A percentile compares a stretch with the other conserved stretches of the same genome.
These are phyloP conservation scores for Royoungia palumana DNA, from an alignment of 768 basidiomycete species.

Conservation along the genomic window DNA sequence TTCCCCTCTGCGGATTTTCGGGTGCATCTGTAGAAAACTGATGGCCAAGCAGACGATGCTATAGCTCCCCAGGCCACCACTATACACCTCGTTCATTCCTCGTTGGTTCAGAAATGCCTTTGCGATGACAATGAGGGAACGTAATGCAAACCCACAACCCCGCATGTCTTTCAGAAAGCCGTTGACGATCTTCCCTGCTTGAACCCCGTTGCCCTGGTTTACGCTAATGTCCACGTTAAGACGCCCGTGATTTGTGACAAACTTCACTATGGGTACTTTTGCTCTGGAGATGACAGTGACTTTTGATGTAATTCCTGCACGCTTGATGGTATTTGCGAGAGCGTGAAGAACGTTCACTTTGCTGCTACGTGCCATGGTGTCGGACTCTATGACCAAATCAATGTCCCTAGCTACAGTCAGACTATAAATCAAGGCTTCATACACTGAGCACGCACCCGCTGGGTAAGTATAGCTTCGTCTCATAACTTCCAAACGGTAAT, in stretches of 20 bases:
- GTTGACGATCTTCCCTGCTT: conserved; percentile 75
- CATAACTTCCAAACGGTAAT: conserved; percentile 87
- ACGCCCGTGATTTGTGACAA: conserved; percentile 74
- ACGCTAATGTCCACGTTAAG: conserved; percentile 93
- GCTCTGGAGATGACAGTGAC: conserved; percentile 91
- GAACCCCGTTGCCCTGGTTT: conserved; percentile 84
- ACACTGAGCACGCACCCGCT: conserved; percentile 60
- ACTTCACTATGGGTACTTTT: conserved; percentile 96
- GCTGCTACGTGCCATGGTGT: conserved; percentile 67
- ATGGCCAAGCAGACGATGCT: conserved; percentile 91
- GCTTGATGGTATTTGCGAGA: conserved; percentile 75
- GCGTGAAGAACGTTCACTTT: conserved; percentile 68
- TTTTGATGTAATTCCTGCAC: conserved; percentile 67
- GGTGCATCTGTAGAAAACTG: conserved; percentile 96
- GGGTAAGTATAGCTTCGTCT: conserved; percentile 92
- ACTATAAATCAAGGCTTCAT: background rate
- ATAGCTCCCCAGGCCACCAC: conserved; percentile 92
- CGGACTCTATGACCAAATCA: conserved; percentile 86
- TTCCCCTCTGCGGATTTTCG: conserved; percentile 84
- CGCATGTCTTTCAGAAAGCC: conserved; percentile 68
- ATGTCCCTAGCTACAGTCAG: conserved; percentile 66
- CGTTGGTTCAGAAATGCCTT: conserved; percentile 89
- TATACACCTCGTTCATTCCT: conserved; percentile 97
- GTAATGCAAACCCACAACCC: conserved; percentile 60
- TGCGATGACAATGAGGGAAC: conserved; percentile 79